Evolutionary conservation across 83 land plant genomes (phyloP), one percentile per base, ranked within the genome.

Genomic region (Thuja plicata): DNA sequence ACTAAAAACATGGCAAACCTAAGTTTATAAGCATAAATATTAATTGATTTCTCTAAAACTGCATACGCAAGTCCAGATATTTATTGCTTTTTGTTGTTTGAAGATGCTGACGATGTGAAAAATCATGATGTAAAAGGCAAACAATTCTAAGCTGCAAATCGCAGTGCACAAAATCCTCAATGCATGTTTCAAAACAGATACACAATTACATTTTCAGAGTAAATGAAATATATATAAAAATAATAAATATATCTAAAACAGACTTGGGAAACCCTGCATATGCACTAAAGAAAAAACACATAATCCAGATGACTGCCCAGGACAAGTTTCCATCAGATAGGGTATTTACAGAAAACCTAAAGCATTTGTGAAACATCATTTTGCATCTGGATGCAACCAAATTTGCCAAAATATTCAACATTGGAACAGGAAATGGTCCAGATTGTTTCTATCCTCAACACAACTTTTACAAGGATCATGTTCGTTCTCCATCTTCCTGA

Each of bases 81-180:
- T 95, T 94, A 96, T 97, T 88, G 95, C 96, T 80, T 91, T 92
- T 45, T n/a, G n/a, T 45, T 45, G 8, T 45, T 54, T 95, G 91
- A 3, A 97, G 87, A 35, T 92, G 89, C 62, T 90, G 92, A 88
- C 95, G 94, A 97, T 97, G 88, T 97, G 99, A 84, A 96, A 97
- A 73, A 92, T 94, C 41, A 97, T 93, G 92, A 55, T 95, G 97
- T 62, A 97, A 90, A 87, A 94, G 95, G 77, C 98, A 97, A 30
- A 97, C 87, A 54, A 97, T 94, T 88, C 95, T 93, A 24, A 97
- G 97, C 99, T 97, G 85, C 73, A 81, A 76, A 46, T 30, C 5
- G 37, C 35, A 62, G 10, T 88, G 48, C 48, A 76, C 46, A 86
- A n/a, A 7, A 19, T 34, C 77, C 35, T 30, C 37, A 70, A 35